These are phyloP conservation scores for Lasiosphaeria miniovina DNA, from an alignment of 495 filamentous ascomycete genomes.

Conservation along the genomic window DNA sequence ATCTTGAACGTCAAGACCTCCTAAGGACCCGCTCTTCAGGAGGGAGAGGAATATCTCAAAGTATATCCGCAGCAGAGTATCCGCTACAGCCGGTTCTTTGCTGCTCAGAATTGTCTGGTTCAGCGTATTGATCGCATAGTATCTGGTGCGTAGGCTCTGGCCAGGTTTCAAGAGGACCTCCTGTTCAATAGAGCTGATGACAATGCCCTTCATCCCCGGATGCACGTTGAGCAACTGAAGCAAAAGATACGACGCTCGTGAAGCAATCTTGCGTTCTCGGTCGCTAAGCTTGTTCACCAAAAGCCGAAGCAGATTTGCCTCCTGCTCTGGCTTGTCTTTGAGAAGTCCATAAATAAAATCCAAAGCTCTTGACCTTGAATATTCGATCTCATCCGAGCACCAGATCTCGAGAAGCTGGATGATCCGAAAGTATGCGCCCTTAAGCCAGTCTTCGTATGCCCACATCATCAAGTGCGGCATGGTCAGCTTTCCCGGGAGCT, in stretches of 20 bases:
- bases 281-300: constrained; percentile 96
- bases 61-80: constrained; percentile 81
- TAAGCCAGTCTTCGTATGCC: constrained; percentile 94
- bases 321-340: constrained; percentile 94
- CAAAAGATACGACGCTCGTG: constrained; percentile 83
- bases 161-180: constrained; percentile 85
- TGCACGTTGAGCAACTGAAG: constrained; percentile 86
- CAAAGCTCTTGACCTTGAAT: constrained; percentile 77
- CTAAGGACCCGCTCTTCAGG: constrained; percentile 57
- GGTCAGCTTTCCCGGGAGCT: constrained; percentile 66
- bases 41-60: constrained; percentile 76
- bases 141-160: constrained; percentile 83
- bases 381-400: constrained; percentile 92
- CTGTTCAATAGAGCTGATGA: constrained; percentile 77
- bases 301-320: constrained; percentile 86
- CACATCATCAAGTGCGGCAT: constrained; percentile 77
- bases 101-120: constrained; percentile 90
- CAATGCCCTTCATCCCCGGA: constrained; percentile 86
- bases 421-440: constrained; percentile 85
- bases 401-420: constrained; percentile 85
- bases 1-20: constrained; percentile 20
- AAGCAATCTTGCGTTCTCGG: constrained; percentile 88
- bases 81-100: constrained; percentile 78
- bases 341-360: constrained; percentile 87
- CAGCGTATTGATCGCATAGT: constrained; percentile 92